These are phyloP conservation scores for Kurtzmaniella quercitrusa DNA, from an alignment of 1,139 yeast genomes.

Conservation along the genomic window DNA sequence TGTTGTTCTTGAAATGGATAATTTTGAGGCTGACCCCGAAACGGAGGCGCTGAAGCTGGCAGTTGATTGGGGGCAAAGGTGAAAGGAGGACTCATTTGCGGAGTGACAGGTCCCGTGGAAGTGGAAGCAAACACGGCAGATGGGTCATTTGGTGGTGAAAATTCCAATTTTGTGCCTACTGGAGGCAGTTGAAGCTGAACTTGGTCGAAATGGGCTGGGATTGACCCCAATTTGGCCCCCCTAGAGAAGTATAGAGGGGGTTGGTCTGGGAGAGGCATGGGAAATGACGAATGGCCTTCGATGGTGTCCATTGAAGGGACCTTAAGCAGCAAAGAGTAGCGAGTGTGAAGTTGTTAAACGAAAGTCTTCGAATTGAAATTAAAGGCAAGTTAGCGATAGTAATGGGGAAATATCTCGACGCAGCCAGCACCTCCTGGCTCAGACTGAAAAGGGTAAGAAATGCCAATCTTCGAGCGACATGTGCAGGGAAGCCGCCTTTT, in stretches of 20 bases:
- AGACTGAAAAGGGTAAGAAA: neutral
- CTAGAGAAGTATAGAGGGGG: conserved; percentile 1
- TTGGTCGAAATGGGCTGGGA: neutral
- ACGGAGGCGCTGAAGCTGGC: conserved; percentile 8
- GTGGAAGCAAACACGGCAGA: neutral
- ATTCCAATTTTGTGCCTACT: neutral
- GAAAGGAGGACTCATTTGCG: conserved; percentile 2
- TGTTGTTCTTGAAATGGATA: conserved; percentile 71
- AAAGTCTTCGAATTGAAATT: neutral
- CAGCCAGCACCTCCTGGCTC: conserved; percentile 1
- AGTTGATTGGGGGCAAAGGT: neutral
- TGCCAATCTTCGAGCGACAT: neutral
- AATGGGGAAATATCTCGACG: neutral
- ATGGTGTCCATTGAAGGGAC: conserved; percentile 2
- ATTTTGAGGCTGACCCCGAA: conserved; percentile 25
- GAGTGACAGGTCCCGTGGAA: neutral
- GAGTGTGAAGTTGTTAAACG: neutral
- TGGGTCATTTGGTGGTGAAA: neutral
- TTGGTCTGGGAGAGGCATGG: neutral
- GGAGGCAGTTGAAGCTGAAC: neutral
- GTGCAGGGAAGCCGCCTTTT: neutral
- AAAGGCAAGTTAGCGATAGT: neutral
- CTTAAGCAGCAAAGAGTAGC: neutral
- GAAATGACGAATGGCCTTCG: neutral
- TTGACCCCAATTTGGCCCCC: neutral